These are phyloP conservation scores for Oidium heveae DNA, from an alignment of 2,329 filamentous ascomycete genomes.

Conservation along the genomic window DNA sequence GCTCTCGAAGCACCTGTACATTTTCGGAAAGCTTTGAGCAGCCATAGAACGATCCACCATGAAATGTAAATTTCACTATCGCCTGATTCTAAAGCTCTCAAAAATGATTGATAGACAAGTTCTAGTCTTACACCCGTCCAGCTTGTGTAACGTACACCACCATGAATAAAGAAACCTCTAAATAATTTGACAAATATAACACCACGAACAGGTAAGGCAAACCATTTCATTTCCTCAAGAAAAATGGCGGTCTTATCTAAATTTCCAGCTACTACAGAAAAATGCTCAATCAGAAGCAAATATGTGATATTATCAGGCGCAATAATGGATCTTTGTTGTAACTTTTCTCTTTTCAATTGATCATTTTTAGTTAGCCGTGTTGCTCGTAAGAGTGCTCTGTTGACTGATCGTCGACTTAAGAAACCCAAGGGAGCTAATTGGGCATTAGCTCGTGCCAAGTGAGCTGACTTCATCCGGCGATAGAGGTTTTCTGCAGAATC, in stretches of 20 bases:
- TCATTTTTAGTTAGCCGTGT: constrained; percentile 26
- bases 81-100: constrained; percentile 24
- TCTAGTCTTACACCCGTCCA: constrained; percentile 53
- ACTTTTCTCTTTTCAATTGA: constrained; percentile 24
- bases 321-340: constrained; percentile 39
- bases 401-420: constrained; percentile 17
- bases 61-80: constrained; percentile 24
- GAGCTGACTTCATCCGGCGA: constrained; percentile 44
- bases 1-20: constrained; percentile 12
- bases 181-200: constrained; percentile 61
- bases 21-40: constrained; percentile 35
- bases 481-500: constrained; percentile 60
- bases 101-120: constrained; percentile 38
- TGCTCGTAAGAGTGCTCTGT: constrained; percentile 31
- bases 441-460: constrained; percentile 5
- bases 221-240: constrained; percentile 55
- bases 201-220: constrained; percentile 42
- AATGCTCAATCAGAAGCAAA: constrained; percentile 52
- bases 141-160: constrained; percentile 33
- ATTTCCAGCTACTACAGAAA: constrained; percentile 42
- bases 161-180: constrained; percentile 55
- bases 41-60: constrained; percentile 34
- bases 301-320: constrained; percentile 59
- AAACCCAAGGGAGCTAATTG: constrained; percentile 15
- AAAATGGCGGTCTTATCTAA: constrained; percentile 44